These are phyloP conservation scores for Pinus albicaulis DNA, from an alignment of 75 land plant species.

Conservation along the genomic window DNA sequence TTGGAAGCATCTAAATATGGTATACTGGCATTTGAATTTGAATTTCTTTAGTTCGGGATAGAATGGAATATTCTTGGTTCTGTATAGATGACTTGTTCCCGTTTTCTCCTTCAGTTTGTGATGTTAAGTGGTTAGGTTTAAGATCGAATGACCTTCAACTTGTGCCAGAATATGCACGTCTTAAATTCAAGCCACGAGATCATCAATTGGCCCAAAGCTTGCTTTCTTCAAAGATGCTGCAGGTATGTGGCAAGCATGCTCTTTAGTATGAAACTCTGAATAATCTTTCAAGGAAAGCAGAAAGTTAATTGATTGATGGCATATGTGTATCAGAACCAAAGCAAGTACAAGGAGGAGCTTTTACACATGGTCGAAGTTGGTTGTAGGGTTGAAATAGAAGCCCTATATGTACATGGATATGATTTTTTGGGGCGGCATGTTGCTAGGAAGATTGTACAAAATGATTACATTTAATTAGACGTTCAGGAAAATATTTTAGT, in stretches of 20 bases:
- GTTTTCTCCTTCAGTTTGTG: constrained; percentile 64
- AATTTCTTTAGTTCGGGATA: background rate
- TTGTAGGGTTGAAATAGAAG: constrained; percentile 76
- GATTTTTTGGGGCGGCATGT: constrained; percentile 72
- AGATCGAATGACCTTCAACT: constrained; percentile 59
- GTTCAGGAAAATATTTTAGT: background rate
- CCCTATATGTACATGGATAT: constrained; percentile 84
- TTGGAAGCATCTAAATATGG: constrained; percentile 92
- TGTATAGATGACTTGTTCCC: background rate
- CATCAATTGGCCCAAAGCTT: constrained; percentile 72
- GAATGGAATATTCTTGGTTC: background rate
- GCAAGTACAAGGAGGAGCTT: constrained; percentile 64
- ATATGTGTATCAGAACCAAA: constrained; percentile 31
- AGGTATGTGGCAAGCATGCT: constrained; percentile 32
- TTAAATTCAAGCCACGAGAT: constrained; percentile 60
- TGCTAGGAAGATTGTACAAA: constrained; percentile 70
- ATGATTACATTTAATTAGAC: constrained; percentile 56
- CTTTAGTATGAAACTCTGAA: background rate
- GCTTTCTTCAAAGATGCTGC: constrained; percentile 66
- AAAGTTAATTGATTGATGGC: background rate
- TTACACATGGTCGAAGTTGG: constrained; percentile 61
- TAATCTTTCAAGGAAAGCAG: background rate
- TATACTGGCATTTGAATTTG: constrained; percentile 10
- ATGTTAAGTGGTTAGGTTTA: constrained; percentile 92
- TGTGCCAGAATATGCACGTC: constrained; percentile 50